phyloP scores from a whole-genome alignment of 2,329 filamentous ascomycete species.

The Dichotomopilus funicola region DNA sequence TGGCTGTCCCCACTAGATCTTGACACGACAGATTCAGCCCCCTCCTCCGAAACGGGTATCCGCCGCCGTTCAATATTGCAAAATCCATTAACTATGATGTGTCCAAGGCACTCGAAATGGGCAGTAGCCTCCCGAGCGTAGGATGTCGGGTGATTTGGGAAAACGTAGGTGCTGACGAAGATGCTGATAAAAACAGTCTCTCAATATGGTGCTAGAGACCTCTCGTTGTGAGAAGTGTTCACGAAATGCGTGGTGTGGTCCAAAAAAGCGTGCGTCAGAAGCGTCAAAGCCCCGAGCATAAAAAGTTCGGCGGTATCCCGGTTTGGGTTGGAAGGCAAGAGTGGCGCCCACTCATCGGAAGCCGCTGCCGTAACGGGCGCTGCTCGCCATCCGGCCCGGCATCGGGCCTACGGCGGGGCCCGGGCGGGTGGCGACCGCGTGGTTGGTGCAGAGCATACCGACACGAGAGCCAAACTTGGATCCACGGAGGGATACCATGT shows the following conservation, averaged over 20 bases:
- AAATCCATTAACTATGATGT: constrained; percentile 34
- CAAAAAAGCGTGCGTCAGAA: constrained; percentile 1
- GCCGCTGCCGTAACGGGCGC: constrained; percentile 49
- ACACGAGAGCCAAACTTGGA: constrained; percentile 98
- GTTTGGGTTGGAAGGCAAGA: not conserved
- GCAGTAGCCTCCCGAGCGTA: constrained; percentile 34
- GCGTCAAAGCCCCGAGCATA: not conserved
- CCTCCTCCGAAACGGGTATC: constrained; percentile 14
- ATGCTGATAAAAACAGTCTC: constrained; percentile 31
- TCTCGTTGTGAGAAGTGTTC: constrained; percentile 25
- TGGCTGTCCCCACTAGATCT: constrained; percentile 24
- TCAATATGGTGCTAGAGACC: constrained; percentile 28
- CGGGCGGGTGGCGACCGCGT: constrained; percentile 78
- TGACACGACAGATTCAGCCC: constrained; percentile 20
- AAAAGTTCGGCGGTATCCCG: too few species aligned
- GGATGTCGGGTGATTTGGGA: constrained; percentile 33
- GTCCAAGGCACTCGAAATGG: constrained; percentile 33
- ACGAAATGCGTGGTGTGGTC: constrained; percentile 17
- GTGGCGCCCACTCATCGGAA: constrained; percentile 44
- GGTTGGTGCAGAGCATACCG: constrained; percentile 98
- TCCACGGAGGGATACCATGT: constrained; percentile 97
- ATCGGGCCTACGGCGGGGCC: constrained; percentile 72
- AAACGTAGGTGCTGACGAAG: constrained; percentile 32
- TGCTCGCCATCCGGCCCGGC: constrained; percentile 49
- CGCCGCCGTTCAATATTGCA: constrained; percentile 27